These are phyloP conservation scores for Tricholoma saponaceum DNA, from an alignment of 768 basidiomycete species.

Conservation along the genomic window DNA sequence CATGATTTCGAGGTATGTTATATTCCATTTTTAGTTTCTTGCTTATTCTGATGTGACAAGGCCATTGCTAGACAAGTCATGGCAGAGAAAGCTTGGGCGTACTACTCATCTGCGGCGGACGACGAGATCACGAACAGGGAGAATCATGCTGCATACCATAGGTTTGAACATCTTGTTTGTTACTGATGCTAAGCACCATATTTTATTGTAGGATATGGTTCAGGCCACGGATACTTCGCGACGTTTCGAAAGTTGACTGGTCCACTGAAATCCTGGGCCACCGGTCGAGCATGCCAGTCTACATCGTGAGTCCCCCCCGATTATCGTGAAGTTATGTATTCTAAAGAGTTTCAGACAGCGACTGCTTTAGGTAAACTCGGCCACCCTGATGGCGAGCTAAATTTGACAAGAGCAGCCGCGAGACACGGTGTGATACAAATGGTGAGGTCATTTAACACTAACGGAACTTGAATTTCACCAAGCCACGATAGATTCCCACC, in stretches of 20 bases:
- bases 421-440: constrained; percentile 61
- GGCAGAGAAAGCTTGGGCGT: constrained; percentile 90
- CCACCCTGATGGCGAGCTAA: constrained; percentile 93
- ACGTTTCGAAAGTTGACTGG: constrained; percentile 85
- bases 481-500: constrained; percentile 73
- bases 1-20: constrained; percentile 89
- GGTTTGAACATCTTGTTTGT: constrained; percentile 36
- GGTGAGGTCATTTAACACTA: constrained; percentile 21
- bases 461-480: background rate
- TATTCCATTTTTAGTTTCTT: background rate
- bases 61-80: constrained; percentile 81
- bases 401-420: constrained; percentile 83
- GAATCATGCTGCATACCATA: constrained; percentile 88
- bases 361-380: constrained; percentile 92
- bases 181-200: background rate
- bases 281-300: constrained; percentile 70
- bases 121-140: constrained; percentile 90
- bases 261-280: constrained; percentile 80
- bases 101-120: constrained; percentile 95
- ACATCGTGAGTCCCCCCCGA: constrained; percentile 50
- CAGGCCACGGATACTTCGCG: constrained; percentile 78
- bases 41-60: constrained; percentile 32
- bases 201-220: constrained; percentile 71
- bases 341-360: constrained; percentile 40
- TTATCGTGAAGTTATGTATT: background rate